phyloP scores from a whole-genome alignment of 148 eudicot genomes.

The Salicornia ramosissima region DNA sequence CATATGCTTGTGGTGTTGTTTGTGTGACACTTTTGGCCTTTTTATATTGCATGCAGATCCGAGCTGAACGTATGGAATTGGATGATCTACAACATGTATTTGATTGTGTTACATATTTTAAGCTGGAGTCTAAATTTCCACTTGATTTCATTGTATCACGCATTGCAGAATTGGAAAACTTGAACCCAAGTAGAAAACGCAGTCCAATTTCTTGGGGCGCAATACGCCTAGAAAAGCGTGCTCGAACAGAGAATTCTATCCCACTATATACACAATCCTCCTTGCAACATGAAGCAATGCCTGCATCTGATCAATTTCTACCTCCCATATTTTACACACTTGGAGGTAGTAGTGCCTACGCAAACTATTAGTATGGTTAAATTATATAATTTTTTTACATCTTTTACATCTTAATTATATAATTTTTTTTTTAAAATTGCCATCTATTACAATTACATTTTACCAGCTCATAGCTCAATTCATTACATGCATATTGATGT shows the following conservation, averaged over 20 bases:
- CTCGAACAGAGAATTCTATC: slow-evolving; percentile 11
- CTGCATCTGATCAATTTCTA: background rate
- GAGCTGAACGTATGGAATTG: slow-evolving; percentile 13
- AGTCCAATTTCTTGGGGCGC: slow-evolving; percentile 6
- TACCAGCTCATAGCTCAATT: too few species aligned
- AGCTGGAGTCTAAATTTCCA: slow-evolving; percentile 16
- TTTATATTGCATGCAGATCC: slow-evolving; percentile 11
- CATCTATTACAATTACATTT: background rate
- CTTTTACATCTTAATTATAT: background rate
- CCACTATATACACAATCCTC: background rate
- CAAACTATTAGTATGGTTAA: slow-evolving; percentile 3
- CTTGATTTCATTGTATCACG: slow-evolving; percentile 5
- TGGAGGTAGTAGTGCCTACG: background rate
- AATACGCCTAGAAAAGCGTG: slow-evolving; percentile 14
- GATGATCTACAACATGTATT: background rate
- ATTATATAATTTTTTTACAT: background rate
- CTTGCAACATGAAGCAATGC: background rate
- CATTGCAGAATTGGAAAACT: slow-evolving; percentile 22
- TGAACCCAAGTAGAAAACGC: slow-evolving; percentile 19
- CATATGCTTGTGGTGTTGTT: too few species aligned
- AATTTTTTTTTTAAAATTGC: background rate
- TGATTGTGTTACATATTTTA: slow-evolving; percentile 21
- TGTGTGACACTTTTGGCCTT: background rate
- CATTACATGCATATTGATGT: too few species aligned
- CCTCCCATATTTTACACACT: background rate